phyloP scores from a whole-genome alignment of 2,329 filamentous ascomycete species.

The Neophaeococcomyces aloes region DNA sequence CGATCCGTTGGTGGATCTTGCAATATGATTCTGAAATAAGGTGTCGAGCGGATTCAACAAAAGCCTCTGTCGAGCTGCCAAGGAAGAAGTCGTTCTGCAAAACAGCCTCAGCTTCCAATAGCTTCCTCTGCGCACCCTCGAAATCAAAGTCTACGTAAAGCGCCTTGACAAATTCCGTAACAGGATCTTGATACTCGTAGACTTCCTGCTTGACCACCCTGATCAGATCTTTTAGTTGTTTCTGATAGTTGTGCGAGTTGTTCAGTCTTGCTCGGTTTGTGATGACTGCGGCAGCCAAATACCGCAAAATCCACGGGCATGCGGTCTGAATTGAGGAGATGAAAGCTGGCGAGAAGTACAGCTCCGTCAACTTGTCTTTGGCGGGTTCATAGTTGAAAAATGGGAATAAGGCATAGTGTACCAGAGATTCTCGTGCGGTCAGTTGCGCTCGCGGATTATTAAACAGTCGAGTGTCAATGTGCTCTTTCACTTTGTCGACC shows the following conservation, averaged over 20 bases:
- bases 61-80: slow-evolving; percentile 67
- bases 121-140: slow-evolving; percentile 85
- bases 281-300: slow-evolving; percentile 87
- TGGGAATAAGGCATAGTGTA: slow-evolving; percentile 97
- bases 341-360: slow-evolving; percentile 93
- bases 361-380: slow-evolving; percentile 81
- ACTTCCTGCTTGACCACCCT: slow-evolving; percentile 92
- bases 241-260: slow-evolving; percentile 82
- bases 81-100: slow-evolving; percentile 94
- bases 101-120: slow-evolving; percentile 79
- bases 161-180: slow-evolving; percentile 93
- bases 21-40: slow-evolving; percentile 98
- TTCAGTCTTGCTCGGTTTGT: slow-evolving; percentile 75
- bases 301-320: slow-evolving; percentile 92
- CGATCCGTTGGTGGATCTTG: slow-evolving; percentile 98
- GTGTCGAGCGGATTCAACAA: slow-evolving; percentile 89
- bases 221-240: slow-evolving; percentile 95
- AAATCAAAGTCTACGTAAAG: slow-evolving; percentile 96
- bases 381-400: slow-evolving; percentile 96
- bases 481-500: slow-evolving; percentile 78
- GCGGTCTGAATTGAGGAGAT: slow-evolving; percentile 99
- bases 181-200: slow-evolving; percentile 93
- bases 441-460: slow-evolving; percentile 93
- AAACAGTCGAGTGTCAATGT: slow-evolving; percentile 89
- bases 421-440: slow-evolving; percentile 89